Base-by-base conservation (phyloP, 345 rosid species). In the Eucalyptus erythrocorys region DNA sequence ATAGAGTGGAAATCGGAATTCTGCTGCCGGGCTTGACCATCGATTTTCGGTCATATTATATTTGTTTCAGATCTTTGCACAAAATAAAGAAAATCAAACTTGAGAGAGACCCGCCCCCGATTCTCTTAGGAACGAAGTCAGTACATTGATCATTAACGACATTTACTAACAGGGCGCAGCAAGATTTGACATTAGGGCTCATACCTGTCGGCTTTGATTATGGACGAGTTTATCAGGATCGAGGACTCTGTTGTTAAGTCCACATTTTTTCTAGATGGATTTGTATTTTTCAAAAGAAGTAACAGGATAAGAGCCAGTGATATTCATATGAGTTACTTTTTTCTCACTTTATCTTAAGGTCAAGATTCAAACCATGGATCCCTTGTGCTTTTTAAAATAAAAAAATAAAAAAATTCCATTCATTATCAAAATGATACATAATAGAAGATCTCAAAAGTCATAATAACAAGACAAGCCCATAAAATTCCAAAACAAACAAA, bases 1-100 rank as follows among this genome's bases (percentile, higher is more conserved):
- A 12, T 27, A 59, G 4, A 66, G 22, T 32, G 79, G 3, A 64
- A 64, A n/a, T 64, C 3, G 11, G 40, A 66, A 66, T 15, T 66
- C 2, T 66, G 12, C 12, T 0, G 0, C 42, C 16, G 32, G 79
- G 79, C 22, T 66, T 32, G 16, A 15, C n/a, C n/a, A n/a, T n/a
- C n/a, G n/a, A n/a, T n/a, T n/a, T n/a, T n/a, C 16, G 37, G 3
- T 32, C 40, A 66, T 66, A 15, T 66, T 32, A 32, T 66, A 66
- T 66, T 66, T 21, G 7, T 32, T 32, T 66, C 40, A n/a, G 22
- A 66, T 16, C 22, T 66, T 66, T n/a, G 40, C 79, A 32, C 0
- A n/a, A 1, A 64, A 64, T 15, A 64, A 64, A 64, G 6, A 30
- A 30, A 32, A n/a, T n/a, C 76, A n/a, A 64, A 64, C 76, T 64